Percentiles rank a stretch among this genome's conserved stretches.
Evolutionary conservation across 2,329 filamentous ascomycete species (phyloP).

Genomic region (Trichophyton benhamiae): DNA sequence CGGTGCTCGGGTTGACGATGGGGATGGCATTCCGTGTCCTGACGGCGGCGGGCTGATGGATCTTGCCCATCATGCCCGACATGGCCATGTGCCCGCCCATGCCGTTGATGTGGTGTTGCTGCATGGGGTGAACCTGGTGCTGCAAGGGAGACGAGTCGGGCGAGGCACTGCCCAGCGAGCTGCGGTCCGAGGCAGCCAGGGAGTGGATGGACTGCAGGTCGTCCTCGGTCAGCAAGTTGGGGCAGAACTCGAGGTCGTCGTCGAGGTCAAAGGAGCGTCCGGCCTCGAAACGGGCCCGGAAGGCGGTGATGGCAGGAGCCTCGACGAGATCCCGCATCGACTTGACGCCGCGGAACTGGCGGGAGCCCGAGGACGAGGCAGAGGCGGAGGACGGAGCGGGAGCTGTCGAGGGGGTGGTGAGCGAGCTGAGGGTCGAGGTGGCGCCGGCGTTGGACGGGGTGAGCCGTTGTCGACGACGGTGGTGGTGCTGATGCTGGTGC

Average conservation of each 20-base stretch:
- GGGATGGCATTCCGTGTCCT: constrained; percentile 90
- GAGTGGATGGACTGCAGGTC: constrained; percentile 91
- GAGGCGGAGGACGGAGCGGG: neutral
- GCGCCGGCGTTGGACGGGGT: constrained; percentile 39
- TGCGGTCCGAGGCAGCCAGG: constrained; percentile 68
- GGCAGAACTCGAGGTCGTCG: constrained; percentile 93
- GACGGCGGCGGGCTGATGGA: constrained; percentile 82
- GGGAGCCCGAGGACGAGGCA: constrained; percentile 20
- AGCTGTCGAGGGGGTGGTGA: neutral
- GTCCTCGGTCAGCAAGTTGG: constrained; percentile 78
- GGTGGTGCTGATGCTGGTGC: constrained; percentile 54
- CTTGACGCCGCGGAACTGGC: constrained; percentile 74
- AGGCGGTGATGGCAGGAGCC: constrained; percentile 60
- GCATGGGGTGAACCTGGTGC: constrained; percentile 61
- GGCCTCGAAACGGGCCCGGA: constrained; percentile 79
- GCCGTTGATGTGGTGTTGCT: constrained; percentile 54
- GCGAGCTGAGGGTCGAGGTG: neutral
- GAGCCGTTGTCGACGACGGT: constrained; percentile 73
- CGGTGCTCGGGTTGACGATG: constrained; percentile 91
- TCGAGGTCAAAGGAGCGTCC: constrained; percentile 90
- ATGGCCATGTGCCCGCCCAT: constrained; percentile 43
- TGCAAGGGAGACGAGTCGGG: constrained; percentile 85
- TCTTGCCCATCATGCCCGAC: constrained; percentile 40
- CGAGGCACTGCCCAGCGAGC: constrained; percentile 86
- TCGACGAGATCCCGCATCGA: constrained; percentile 79